These are phyloP conservation scores for Starmerella geochares DNA, from an alignment of 805 yeast species.

Conservation along the genomic window DNA sequence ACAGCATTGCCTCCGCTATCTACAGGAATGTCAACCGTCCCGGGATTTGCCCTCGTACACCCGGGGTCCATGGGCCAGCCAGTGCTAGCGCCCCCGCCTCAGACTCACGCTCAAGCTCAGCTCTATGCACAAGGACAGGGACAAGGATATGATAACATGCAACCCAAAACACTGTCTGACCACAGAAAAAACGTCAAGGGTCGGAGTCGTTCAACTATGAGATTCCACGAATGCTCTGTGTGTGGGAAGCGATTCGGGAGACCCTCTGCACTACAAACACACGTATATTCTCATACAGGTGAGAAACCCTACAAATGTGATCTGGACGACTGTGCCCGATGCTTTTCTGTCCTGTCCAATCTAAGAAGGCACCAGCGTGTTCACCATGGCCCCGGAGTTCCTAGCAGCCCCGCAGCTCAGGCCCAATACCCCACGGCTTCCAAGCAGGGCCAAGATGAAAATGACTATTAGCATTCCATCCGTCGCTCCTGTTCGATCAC, in stretches of 20 bases:
- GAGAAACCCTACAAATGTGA: slow-evolving; percentile 60
- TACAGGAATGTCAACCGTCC: background rate
- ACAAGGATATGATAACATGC: background rate
- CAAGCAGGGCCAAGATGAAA: background rate
- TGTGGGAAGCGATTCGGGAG: slow-evolving; percentile 74
- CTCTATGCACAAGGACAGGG: background rate
- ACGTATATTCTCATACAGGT: slow-evolving; percentile 72
- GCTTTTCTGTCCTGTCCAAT: slow-evolving; percentile 70
- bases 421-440: background rate
- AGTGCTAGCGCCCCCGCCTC: background rate
- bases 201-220: background rate
- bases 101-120: background rate
- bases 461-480: background rate
- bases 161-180: background rate
- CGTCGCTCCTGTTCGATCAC: too few relatives aligned
- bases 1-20: background rate
- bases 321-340: slow-evolving; percentile 60
- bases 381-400: slow-evolving; percentile 34
- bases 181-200: background rate
- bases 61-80: background rate
- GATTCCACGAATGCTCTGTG: slow-evolving; percentile 2
- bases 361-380: slow-evolving; percentile 72
- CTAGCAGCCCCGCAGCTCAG: background rate
- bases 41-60: slow-evolving; percentile 1
- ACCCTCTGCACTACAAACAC: slow-evolving; percentile 75